Conservation (phyloP, 164 flowering plant genomes). For the Saururus chinensis region DNA sequence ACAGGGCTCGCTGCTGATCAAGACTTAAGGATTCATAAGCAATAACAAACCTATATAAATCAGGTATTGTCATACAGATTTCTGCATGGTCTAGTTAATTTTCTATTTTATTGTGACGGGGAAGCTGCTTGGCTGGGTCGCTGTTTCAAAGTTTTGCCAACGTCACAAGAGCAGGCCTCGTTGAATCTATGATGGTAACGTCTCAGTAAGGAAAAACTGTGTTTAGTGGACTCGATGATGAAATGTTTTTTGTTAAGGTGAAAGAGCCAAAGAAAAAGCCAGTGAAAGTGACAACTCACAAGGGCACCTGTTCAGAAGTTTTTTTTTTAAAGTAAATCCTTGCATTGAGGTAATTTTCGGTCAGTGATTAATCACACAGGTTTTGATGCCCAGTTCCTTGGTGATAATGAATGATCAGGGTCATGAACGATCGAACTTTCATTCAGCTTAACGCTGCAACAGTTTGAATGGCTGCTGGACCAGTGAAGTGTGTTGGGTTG, state of each 20-base stretch:
- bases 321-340: neutral
- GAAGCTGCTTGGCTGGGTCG: neutral
- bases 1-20: too few relatives aligned
- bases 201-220: neutral
- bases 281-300: neutral
- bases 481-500: neutral
- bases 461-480: neutral
- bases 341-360: neutral
- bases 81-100: too few relatives aligned
- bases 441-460: too few relatives aligned
- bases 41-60: too few relatives aligned
- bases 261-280: constrained; percentile 3
- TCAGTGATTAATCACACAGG: too few relatives aligned
- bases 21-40: too few relatives aligned
- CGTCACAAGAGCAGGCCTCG: neutral
- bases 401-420: too few relatives aligned
- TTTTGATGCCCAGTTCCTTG: too few relatives aligned
- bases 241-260: neutral
- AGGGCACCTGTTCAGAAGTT: neutral
- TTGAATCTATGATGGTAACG: neutral
- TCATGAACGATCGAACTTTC: too few relatives aligned
- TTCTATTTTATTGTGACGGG: neutral
- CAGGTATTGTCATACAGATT: too few relatives aligned
- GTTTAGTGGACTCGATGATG: constrained; percentile 1
- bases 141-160: constrained; percentile 4